Percentiles rank a stretch among this genome's conserved stretches.
Conservation (phyloP, 495 filamentous ascomycete genomes). For the Aspergillus sclerotiicarbonarius region DNA sequence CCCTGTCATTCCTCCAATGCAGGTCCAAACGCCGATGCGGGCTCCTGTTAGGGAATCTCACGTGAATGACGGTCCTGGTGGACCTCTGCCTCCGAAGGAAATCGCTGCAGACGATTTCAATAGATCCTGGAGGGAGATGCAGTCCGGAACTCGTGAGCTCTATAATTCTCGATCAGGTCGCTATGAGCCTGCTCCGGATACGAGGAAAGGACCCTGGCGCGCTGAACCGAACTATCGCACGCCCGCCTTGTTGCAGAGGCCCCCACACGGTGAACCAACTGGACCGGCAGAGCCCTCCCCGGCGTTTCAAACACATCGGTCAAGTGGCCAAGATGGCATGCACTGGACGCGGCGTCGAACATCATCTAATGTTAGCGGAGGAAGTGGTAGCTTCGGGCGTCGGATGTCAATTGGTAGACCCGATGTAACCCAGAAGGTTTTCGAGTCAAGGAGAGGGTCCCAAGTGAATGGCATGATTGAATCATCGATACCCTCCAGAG, state of each 20-base stretch:
- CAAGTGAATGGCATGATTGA: slow-evolving; percentile 43
- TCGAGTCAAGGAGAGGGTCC: slow-evolving; percentile 48
- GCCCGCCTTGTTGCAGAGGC: slow-evolving; percentile 77
- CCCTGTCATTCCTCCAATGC: slow-evolving; percentile 56
- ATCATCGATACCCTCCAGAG: slow-evolving; percentile 27
- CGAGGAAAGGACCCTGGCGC: slow-evolving; percentile 64
- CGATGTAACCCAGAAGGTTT: slow-evolving; percentile 44
- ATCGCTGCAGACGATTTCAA: slow-evolving; percentile 95
- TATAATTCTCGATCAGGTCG: slow-evolving; percentile 93
- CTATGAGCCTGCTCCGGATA: slow-evolving; percentile 84
- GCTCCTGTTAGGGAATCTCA: slow-evolving; percentile 32
- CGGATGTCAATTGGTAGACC: slow-evolving; percentile 53
- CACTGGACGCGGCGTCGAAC: slow-evolving; percentile 76
- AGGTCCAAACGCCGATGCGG: slow-evolving; percentile 27
- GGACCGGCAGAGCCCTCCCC: slow-evolving; percentile 87
- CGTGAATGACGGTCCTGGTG: slow-evolving; percentile 27
- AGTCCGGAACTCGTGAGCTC: slow-evolving; percentile 66
- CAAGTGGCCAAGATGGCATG: slow-evolving; percentile 60
- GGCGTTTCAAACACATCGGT: slow-evolving; percentile 82
- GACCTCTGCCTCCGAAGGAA: slow-evolving; percentile 63
- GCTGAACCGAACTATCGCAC: slow-evolving; percentile 66
- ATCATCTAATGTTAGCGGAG: slow-evolving; percentile 94
- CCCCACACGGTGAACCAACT: slow-evolving; percentile 52
- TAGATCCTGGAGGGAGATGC: slow-evolving; percentile 74
- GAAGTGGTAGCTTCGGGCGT: slow-evolving; percentile 68